Percentiles rank a stretch among this genome's conserved stretches.
Conservation (phyloP, 805 yeast genomes). For the Ogataea chonburiensis region DNA sequence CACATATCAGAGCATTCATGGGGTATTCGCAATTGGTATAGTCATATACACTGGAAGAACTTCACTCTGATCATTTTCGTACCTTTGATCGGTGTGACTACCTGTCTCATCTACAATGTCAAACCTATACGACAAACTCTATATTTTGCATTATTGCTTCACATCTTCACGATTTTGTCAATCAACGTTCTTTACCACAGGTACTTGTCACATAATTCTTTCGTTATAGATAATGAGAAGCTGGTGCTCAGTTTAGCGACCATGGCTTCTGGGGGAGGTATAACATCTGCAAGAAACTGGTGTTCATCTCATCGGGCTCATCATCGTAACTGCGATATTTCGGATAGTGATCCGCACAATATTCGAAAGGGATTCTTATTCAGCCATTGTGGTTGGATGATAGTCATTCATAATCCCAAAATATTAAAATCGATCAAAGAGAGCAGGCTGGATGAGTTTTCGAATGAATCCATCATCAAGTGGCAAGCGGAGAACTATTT, state of each 20-base stretch:
- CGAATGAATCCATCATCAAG: conserved; percentile 51
- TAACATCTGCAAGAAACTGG: conserved; percentile 80
- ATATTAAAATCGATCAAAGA: conserved; percentile 40
- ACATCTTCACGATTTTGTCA: conserved; percentile 61
- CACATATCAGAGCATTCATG: conserved; percentile 74
- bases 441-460: conserved; percentile 59
- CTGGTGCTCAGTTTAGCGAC: conserved; percentile 52
- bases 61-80: conserved; percentile 51
- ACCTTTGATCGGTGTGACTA: conserved; percentile 42
- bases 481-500: conserved; percentile 77
- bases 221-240: conserved; percentile 40
- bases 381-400: conserved; percentile 88
- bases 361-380: conserved; percentile 76
- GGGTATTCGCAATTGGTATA: conserved; percentile 70
- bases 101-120: conserved; percentile 8
- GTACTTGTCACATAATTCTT: conserved; percentile 64
- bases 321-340: conserved; percentile 77
- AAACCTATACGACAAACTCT: conserved; percentile 36
- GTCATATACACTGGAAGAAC: conserved; percentile 76
- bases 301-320: conserved; percentile 83
- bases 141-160: conserved; percentile 52
- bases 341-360: conserved; percentile 85
- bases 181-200: conserved; percentile 85
- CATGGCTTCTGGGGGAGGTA: conserved; percentile 68
- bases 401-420: conserved; percentile 63